phyloP scores from a whole-genome alignment of 2,329 filamentous ascomycete species.

The Penicillium janthinellum region DNA sequence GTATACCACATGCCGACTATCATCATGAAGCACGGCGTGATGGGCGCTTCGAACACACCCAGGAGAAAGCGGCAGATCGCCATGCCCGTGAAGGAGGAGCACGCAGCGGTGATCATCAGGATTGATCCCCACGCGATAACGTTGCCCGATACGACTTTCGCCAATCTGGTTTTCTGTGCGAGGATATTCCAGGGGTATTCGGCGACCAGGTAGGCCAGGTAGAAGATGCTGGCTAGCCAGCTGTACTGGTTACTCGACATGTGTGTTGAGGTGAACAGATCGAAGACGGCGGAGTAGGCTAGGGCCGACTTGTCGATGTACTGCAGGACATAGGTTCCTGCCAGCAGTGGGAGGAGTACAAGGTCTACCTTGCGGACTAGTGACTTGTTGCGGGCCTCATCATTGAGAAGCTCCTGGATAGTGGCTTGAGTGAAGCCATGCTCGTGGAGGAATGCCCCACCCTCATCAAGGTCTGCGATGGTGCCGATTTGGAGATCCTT shows the following conservation, averaged over 20 bases:
- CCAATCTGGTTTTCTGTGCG: slow-evolving; percentile 31
- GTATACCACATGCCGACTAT: slow-evolving; percentile 55
- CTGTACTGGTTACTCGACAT: slow-evolving; percentile 50
- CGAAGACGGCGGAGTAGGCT: slow-evolving; percentile 59
- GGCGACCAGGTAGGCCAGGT: slow-evolving; percentile 51
- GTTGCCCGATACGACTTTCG: slow-evolving; percentile 35
- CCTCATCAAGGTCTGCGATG: slow-evolving; percentile 49
- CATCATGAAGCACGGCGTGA: slow-evolving; percentile 55
- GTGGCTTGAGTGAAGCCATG: slow-evolving; percentile 49
- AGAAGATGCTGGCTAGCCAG: slow-evolving; percentile 60
- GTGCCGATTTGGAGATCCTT: slow-evolving; percentile 28
- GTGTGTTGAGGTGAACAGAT: slow-evolving; percentile 53
- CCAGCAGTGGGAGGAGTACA: slow-evolving; percentile 54
- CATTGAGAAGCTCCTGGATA: slow-evolving; percentile 49
- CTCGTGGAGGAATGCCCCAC: slow-evolving; percentile 53
- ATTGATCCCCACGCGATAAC: slow-evolving; percentile 49
- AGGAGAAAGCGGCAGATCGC: slow-evolving; percentile 51
- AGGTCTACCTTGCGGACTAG: slow-evolving; percentile 53
- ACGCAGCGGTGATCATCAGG: slow-evolving; percentile 48
- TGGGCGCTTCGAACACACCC: slow-evolving; percentile 52
- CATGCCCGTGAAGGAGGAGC: slow-evolving; percentile 46
- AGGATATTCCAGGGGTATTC: slow-evolving; percentile 47
- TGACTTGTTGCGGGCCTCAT: slow-evolving; percentile 36
- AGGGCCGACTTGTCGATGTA: slow-evolving; percentile 61
- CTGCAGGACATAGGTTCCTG: slow-evolving; percentile 47